A percentile compares a stretch with the other conserved stretches of the same genome.
Conservation (phyloP, 768 basidiomycete genomes). For the Rhizopogon vinicolor region DNA sequence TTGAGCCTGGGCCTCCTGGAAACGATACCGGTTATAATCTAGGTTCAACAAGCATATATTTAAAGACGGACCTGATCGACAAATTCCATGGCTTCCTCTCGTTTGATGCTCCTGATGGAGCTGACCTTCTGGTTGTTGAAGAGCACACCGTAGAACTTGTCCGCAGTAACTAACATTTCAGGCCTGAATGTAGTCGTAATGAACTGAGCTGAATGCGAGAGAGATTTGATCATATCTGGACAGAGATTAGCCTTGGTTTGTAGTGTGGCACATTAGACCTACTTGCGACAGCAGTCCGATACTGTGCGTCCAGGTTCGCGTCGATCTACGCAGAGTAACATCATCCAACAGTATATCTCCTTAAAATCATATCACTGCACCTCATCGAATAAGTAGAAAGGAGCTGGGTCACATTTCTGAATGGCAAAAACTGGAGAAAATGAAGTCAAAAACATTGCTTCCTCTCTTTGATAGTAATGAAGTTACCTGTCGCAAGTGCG, state of each 20-base stretch:
- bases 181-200: constrained; percentile 98
- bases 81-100: constrained; percentile 91
- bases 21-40: neutral
- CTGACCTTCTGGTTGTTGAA: constrained; percentile 97
- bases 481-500: constrained; percentile 82
- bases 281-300: constrained; percentile 95
- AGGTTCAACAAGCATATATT: neutral
- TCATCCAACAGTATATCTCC: neutral
- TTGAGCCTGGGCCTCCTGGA: constrained; percentile 46
- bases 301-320: constrained; percentile 96
- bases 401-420: constrained; percentile 98
- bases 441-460: constrained; percentile 3
- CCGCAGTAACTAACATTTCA: constrained; percentile 93
- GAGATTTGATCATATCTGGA: constrained; percentile 80
- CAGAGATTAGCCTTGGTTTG: constrained; percentile 14
- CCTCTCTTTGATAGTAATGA: neutral
- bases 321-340: constrained; percentile 60
- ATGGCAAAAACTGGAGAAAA: constrained; percentile 81
- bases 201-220: constrained; percentile 87
- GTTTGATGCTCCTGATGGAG: constrained; percentile 79
- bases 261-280: constrained; percentile 24
- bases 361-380: constrained; percentile 27
- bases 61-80: constrained; percentile 69
- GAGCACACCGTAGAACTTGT: constrained; percentile 95
- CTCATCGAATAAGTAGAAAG: constrained; percentile 99